These are phyloP conservation scores for Kwoniella sp. DNA, from an alignment of 768 basidiomycete genomes.

Conservation along the genomic window DNA sequence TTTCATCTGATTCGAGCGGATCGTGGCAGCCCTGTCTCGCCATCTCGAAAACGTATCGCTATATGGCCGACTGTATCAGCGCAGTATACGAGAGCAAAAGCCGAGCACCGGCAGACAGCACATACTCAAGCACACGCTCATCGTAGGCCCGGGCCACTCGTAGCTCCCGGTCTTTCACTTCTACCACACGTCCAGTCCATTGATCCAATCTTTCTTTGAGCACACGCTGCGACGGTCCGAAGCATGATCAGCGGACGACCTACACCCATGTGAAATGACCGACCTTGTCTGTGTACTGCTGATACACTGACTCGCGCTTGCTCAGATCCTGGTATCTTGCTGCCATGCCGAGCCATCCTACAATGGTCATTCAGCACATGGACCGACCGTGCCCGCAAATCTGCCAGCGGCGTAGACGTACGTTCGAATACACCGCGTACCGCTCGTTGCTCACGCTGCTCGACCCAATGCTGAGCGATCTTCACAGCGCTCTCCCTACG, in stretches of 20 bases:
- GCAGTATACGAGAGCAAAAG: too few relatives aligned
- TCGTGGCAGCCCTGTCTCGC: constrained; percentile 6
- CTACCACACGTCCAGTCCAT: constrained; percentile 38
- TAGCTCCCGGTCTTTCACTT: constrained; percentile 36
- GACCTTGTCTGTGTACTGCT: constrained; percentile 4
- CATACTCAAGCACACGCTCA: constrained; percentile 7
- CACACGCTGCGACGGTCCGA: constrained; percentile 17
- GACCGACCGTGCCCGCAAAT: too few relatives aligned
- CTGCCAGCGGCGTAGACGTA: constrained; percentile 6
- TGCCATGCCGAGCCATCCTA: constrained; percentile 24
- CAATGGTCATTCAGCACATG: too few relatives aligned
- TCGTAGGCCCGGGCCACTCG: constrained; percentile 23
- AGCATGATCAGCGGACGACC: not conserved
- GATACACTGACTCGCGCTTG: not conserved
- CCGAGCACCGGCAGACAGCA: too few relatives aligned
- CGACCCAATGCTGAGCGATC: constrained; percentile 17
- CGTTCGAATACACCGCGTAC: constrained; percentile 21
- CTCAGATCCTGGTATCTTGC: constrained; percentile 2
- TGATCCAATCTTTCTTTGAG: constrained; percentile 2
- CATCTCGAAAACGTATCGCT: constrained; percentile 14
- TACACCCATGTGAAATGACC: not conserved
- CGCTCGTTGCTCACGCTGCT: constrained; percentile 7
- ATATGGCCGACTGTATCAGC: too few relatives aligned
- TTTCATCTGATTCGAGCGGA: constrained; percentile 4
- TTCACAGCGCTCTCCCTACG: not conserved